These are phyloP conservation scores for Kalmanozyma brasiliensis DNA, from an alignment of 1,284 basidiomycete genomes.

Conservation along the genomic window DNA sequence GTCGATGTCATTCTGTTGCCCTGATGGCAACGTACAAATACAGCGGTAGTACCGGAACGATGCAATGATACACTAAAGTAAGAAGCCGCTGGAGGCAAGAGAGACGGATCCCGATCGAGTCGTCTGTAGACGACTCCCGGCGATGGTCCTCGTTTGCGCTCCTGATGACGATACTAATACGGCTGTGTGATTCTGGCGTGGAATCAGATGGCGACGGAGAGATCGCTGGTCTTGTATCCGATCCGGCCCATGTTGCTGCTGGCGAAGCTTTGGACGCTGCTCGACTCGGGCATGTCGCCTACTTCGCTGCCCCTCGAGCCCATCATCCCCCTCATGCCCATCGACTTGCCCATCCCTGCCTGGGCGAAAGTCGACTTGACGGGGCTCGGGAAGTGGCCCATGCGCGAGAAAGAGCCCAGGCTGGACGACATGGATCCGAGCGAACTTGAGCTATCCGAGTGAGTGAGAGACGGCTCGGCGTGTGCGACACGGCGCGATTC, in stretches of 20 bases:
- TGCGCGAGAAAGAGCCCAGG: conserved; percentile 36
- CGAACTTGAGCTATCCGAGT: conserved; percentile 37
- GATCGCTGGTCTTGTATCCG: conserved; percentile 41
- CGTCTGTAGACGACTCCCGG: conserved; percentile 12
- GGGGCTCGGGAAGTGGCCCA: conserved; percentile 34
- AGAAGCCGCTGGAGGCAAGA: conserved; percentile 15
- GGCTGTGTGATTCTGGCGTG: no score
- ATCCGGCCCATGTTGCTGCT: conserved; percentile 26
- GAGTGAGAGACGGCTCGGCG: conserved; percentile 24
- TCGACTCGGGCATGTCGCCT: conserved; percentile 10
- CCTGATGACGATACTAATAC: no score
- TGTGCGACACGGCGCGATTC: conserved; percentile 28
- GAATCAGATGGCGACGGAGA: conserved; percentile 25
- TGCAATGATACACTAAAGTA: not conserved
- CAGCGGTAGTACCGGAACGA: conserved; percentile 1
- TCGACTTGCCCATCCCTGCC: conserved; percentile 22
- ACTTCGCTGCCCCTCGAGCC: conserved; percentile 15
- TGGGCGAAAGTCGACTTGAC: conserved; percentile 20
- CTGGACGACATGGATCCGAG: conserved; percentile 38
- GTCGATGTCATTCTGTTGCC: no score
- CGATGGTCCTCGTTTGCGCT: conserved; percentile 39
- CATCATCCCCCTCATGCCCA: conserved; percentile 23
- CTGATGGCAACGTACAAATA: no score
- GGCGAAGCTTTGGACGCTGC: conserved; percentile 24
- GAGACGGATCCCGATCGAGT: conserved; percentile 33